A percentile compares a stretch with the other conserved stretches of the same genome.
phyloP scores from a whole-genome alignment of 176 grass and related monocot species.

The Phyllostachys edulis region DNA sequence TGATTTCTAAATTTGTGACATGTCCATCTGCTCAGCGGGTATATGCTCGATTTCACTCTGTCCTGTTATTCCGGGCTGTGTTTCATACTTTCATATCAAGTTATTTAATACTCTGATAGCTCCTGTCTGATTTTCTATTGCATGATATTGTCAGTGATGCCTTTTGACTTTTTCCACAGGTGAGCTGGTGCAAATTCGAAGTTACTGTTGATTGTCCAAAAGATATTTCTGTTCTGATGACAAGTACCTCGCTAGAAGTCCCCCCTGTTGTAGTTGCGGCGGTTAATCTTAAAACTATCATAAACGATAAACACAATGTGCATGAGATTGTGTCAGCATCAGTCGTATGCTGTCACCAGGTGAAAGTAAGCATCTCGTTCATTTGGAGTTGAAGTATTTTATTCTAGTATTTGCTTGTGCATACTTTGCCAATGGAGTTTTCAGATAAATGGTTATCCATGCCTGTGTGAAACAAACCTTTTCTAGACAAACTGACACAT shows the following conservation, averaged over 20 bases:
- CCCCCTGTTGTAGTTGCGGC: slow-evolving; percentile 75
- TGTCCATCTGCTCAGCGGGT: slow-evolving; percentile 61
- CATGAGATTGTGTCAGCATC: slow-evolving; percentile 99
- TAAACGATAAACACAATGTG: slow-evolving; percentile 74
- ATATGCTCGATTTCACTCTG: slow-evolving; percentile 1
- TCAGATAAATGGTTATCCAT: neutral
- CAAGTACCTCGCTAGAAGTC: slow-evolving; percentile 56
- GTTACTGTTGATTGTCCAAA: slow-evolving; percentile 81
- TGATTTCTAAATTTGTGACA: slow-evolving; percentile 69
- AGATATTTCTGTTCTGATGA: slow-evolving; percentile 64
- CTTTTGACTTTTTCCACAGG: slow-evolving; percentile 58
- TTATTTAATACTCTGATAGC: neutral
- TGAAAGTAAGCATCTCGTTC: slow-evolving; percentile 63
- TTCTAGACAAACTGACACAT: neutral
- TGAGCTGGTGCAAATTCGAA: slow-evolving; percentile 99
- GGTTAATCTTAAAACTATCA: slow-evolving; percentile 92
- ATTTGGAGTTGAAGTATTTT: slow-evolving; percentile 16
- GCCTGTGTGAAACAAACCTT: slow-evolving; percentile 11
- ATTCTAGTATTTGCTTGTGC: slow-evolving; percentile 12
- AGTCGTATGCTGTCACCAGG: slow-evolving; percentile 81
- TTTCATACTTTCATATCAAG: neutral
- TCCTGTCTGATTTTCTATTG: slow-evolving; percentile 5
- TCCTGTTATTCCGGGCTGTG: neutral
- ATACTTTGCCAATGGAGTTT: neutral
- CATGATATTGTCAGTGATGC: neutral